Percentiles rank a stretch among this genome's conserved stretches.
Evolutionary conservation across 371 early-diverging fungal species (phyloP).

Genomic region (Rhizopus sp.): DNA sequence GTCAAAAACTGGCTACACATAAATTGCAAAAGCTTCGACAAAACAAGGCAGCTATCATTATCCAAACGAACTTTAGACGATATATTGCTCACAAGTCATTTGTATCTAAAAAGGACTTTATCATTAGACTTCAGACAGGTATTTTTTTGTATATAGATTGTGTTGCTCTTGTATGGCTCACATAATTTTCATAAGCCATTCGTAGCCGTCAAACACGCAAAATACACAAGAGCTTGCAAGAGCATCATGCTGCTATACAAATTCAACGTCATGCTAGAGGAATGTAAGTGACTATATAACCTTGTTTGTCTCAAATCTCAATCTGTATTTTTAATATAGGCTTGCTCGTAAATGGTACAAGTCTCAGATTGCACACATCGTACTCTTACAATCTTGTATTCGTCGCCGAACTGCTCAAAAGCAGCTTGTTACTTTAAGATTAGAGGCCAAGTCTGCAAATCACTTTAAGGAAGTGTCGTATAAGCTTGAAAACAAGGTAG

Average conservation of each 20-base stretch:
- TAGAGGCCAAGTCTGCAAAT: conserved; percentile 85
- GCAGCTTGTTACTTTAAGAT: conserved; percentile 62
- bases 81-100: conserved; percentile 63
- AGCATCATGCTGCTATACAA: conserved; percentile 66
- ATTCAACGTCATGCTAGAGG: conserved; percentile 73
- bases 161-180: not conserved
- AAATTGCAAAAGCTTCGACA: conserved; percentile 55
- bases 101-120: conserved; percentile 32
- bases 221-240: conserved; percentile 44
- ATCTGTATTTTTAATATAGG: conserved; percentile 8
- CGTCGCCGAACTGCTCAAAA: conserved; percentile 76
- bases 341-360: conserved; percentile 63
- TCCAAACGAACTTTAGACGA: conserved; percentile 75
- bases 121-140: conserved; percentile 45
- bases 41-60: conserved; percentile 70
- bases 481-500: conserved; percentile 92
- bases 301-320: not conserved
- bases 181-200: conserved; percentile 16
- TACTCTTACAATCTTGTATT: conserved; percentile 79
- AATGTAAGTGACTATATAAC: conserved; percentile 28
- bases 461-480: conserved; percentile 92
- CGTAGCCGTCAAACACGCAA: conserved; percentile 62
- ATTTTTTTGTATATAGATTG: conserved; percentile 1
- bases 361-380: conserved; percentile 53
- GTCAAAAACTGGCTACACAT: conserved; percentile 62